These are phyloP conservation scores for Acarospora socialis DNA, from an alignment of 2,329 filamentous ascomycete genomes.

Conservation along the genomic window DNA sequence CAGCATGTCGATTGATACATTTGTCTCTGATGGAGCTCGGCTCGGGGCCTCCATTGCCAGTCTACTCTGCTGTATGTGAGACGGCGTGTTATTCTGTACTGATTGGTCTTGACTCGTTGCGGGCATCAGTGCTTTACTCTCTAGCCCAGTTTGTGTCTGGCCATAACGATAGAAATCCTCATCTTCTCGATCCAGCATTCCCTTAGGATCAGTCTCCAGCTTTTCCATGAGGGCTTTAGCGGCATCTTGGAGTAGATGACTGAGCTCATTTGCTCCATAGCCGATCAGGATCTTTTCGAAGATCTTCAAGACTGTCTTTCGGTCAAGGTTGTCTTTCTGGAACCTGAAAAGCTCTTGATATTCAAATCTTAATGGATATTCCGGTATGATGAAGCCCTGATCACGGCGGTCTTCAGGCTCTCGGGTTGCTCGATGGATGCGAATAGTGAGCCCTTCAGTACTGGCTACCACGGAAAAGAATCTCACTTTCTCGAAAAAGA, in stretches of 20 bases:
- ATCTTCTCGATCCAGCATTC: not conserved
- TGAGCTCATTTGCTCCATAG: constrained; percentile 5
- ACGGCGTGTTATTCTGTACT: not conserved
- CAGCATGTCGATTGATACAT: not conserved
- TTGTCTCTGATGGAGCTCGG: not conserved
- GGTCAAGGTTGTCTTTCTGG: not conserved
- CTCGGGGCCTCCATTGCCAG: not conserved
- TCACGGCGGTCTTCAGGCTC: not conserved
- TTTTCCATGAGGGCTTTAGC: constrained; percentile 5
- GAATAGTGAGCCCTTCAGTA: constrained; percentile 3
- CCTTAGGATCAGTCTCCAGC: not conserved
- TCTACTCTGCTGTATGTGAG: not conserved
- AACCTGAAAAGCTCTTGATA: not conserved
- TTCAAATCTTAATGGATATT: constrained; percentile 3
- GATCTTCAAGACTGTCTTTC: not conserved
- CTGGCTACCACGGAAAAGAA: constrained; percentile 5
- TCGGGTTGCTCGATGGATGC: constrained; percentile 5
- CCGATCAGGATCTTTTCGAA: constrained; percentile 7
- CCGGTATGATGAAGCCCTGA: constrained; percentile 1
- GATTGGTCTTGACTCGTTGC: too few relatives aligned
- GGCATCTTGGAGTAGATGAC: not conserved
- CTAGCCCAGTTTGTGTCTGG: not conserved
- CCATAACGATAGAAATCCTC: constrained; percentile 2
- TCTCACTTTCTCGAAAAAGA: constrained; percentile 5
- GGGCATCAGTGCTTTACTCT: not conserved